Percentiles rank a stretch among this genome's conserved stretches.
These are phyloP conservation scores for Suillus fuscotomentosus DNA, from an alignment of 768 basidiomycete genomes.

Conservation along the genomic window DNA sequence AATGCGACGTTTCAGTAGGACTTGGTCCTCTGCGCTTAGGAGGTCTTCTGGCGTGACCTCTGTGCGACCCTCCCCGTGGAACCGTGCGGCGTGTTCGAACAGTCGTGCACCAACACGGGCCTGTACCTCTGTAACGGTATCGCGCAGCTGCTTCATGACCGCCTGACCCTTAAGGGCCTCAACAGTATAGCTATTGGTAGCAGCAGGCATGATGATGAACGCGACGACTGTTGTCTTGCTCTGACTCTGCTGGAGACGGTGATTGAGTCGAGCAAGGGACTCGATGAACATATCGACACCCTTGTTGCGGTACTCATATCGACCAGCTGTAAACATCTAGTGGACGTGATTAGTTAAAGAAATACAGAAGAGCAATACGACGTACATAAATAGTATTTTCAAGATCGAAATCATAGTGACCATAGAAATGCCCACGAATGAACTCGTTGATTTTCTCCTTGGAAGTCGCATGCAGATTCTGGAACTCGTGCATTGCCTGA, in stretches of 20 bases:
- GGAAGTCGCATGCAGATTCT: constrained; percentile 87
- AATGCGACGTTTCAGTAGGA: constrained; percentile 92
- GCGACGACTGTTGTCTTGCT: constrained; percentile 89
- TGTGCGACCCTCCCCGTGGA: constrained; percentile 81
- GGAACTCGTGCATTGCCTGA: constrained; percentile 99
- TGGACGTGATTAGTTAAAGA: constrained; percentile 9
- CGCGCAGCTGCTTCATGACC: constrained; percentile 93
- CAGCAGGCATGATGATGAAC: constrained; percentile 98
- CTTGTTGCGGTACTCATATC: constrained; percentile 99
- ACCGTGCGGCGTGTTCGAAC: constrained; percentile 92
- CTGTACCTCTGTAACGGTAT: constrained; percentile 95
- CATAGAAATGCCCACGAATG: constrained; percentile 96
- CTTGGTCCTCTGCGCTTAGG: constrained; percentile 88
- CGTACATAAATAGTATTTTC: constrained; percentile 85
- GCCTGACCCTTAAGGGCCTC: constrained; percentile 98
- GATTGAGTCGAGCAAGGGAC: constrained; percentile 83
- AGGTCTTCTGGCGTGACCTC: constrained; percentile 74
- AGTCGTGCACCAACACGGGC: constrained; percentile 88
- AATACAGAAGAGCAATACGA: constrained; percentile 5
- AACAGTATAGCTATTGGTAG: constrained; percentile 94
- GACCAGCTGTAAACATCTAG: constrained; percentile 98
- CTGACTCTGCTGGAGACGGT: constrained; percentile 56
- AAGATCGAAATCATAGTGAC: constrained; percentile 94
- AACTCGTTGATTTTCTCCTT: constrained; percentile 99
- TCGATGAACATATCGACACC: constrained; percentile 99